Base-by-base conservation (phyloP, 2,329 filamentous ascomycete species). In the Lachnellula occidentalis region DNA sequence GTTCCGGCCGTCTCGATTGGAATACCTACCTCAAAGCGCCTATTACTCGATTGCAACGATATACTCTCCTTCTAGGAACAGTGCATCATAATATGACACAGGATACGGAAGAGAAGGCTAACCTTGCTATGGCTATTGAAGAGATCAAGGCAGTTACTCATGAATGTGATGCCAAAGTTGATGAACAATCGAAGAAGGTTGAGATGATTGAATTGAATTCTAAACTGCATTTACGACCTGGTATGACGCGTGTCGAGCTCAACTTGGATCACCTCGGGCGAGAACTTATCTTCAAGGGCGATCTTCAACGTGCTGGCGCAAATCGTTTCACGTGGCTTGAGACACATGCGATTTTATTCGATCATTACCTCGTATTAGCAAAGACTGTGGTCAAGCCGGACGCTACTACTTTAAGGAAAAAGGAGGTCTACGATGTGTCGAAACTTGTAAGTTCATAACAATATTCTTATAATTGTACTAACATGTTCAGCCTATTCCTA, bases 211-310 rank as follows among this genome's bases (percentile, higher is more conserved):
- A 96, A 69, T 77, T 99, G 39, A 83, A 88, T 59, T 79, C 82
- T 43, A 95, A 92, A 74, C 79, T 99, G 24, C 85, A 92, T 55
- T 78, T 97, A 53, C 81, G 95, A 34, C 90, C 90, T 2, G 89
- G 89, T 27, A 95, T 96, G 82, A 87, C 92, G 66, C 84, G 86
- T 19, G 89, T 95, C 4, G 82, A 88, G 64, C 79, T 99, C 50
- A 95, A 97, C 66, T 79, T 99, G 14, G 90, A 96, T 63, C 92
- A 97, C 68, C 80, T 96, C n/a, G 92, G 92, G 14, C 84, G 94
- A 59, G 87, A 96, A 67, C 80, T 99, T 53, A 87, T 99, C 58
- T 87, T 87, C 70, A 84, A 92, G 64, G 94, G 94, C 54, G 92
- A 97, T 64, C 74, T 99, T 54, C 90, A 95, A 69, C 81, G 94